These are phyloP conservation scores for Diplotaxis tenuifolia DNA, from an alignment of 345 rosid genomes.

Conservation along the genomic window DNA sequence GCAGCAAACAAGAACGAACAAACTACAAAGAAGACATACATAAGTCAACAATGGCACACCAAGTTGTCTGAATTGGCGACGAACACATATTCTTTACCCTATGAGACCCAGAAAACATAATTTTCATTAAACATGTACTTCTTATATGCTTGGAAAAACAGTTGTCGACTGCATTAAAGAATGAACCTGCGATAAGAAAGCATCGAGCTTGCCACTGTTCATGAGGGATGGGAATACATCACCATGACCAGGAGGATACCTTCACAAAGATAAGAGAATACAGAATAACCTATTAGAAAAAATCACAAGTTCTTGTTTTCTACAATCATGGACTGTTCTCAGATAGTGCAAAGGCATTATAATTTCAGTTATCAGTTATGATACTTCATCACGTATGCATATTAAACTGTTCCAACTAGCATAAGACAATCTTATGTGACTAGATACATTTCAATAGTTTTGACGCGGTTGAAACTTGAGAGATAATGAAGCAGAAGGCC, in stretches of 20 bases:
- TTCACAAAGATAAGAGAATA: conserved; percentile 41
- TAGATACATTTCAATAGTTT: background rate
- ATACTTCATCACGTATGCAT: no score
- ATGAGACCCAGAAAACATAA: conserved; percentile 11
- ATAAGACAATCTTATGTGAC: conserved; percentile 14
- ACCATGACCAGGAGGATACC: conserved; percentile 99
- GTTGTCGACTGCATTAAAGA: background rate
- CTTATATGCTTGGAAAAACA: background rate
- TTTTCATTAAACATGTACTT: background rate
- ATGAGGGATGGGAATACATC: conserved; percentile 82
- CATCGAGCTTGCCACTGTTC: conserved; percentile 94
- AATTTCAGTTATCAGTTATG: background rate
- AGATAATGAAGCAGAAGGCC: background rate
- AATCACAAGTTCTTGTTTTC: background rate
- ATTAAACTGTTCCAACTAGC: background rate
- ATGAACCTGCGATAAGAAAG: conserved; percentile 70
- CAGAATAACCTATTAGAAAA: no score
- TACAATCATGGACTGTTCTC: conserved; percentile 3
- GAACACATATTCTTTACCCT: conserved; percentile 98
- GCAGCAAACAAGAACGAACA: conserved; percentile 21
- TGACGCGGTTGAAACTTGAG: background rate
- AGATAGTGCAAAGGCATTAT: conserved; percentile 13
- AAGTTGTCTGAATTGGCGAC: conserved; percentile 92
- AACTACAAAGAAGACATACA: conserved; percentile 53
- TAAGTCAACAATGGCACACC: conserved; percentile 90